phyloP scores from a whole-genome alignment of 179 eudicot species.

The Spinacia oleracea region DNA sequence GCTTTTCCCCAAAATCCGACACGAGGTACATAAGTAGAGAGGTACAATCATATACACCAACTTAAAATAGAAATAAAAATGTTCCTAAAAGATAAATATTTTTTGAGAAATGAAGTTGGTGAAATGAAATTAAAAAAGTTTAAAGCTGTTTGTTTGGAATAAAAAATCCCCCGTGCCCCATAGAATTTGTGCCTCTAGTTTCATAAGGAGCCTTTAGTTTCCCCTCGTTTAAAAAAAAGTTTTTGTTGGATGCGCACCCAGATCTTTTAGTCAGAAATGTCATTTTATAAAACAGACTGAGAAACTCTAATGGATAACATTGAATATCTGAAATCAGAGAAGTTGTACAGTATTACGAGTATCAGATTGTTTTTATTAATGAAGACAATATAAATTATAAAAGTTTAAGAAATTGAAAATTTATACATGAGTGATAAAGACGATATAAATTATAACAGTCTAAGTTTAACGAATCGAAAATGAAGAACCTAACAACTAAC shows the following conservation, averaged over 20 bases:
- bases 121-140: neutral
- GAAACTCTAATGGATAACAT: constrained; percentile 18
- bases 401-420: no score
- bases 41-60: no score
- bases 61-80: no score
- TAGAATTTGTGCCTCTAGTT: constrained; percentile 24
- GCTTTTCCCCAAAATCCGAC: no score
- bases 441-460: no score
- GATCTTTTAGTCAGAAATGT: neutral
- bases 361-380: no score
- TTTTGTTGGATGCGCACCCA: neutral
- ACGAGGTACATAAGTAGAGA: no score
- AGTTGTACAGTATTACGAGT: neutral
- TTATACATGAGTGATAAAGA: no score
- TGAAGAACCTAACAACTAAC: no score
- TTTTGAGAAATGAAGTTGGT: no score
- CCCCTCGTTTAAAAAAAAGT: neutral
- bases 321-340: neutral
- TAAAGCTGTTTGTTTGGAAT: neutral
- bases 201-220: constrained; percentile 18
- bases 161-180: neutral
- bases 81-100: neutral
- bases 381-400: no score
- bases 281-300: neutral
- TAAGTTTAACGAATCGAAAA: no score